Base-by-base conservation (phyloP, 148 eudicot genomes). In the Limonium bicolor region DNA sequence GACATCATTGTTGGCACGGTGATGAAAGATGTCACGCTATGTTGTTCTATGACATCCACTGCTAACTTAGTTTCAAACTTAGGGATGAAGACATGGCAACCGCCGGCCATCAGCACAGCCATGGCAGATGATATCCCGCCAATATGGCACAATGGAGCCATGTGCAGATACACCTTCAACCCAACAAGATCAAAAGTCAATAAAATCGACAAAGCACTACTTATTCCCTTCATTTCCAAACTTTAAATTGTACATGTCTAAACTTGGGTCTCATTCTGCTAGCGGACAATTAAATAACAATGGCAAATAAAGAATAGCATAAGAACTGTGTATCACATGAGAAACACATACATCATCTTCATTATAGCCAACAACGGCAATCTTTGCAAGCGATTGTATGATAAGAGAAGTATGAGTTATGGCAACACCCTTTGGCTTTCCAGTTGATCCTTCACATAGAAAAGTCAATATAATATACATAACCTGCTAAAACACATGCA, bases 121-220 rank as follows among this genome's bases (percentile, higher is more conserved):
- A 90, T 20, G 53, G 93, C 94, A 2, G 99, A 90, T 30, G 99
- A 90, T 66, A 90, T 66, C 31, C 93, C 99, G 36, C 99, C 99
- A 36, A 90, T 85, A 61, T 90, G 99, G 66, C 95, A 85, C 54
- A 90, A 34, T 36, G 99, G 95, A 43, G 88, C 88, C 18, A 85
- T 90, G 63, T 90, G 95, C 62, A 90, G 28, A 70, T 85, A 90
- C 16, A 85, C 67, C 97, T n/a, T n/a, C n/a, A n/a, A n/a, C n/a
- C n/a, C n/a, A n/a, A n/a, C n/a, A n/a, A n/a, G n/a, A n/a, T n/a
- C n/a, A n/a, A n/a, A n/a, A n/a, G n/a, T n/a, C n/a, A n/a, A n/a
- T 88, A 43, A 23, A 21, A 12, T 20, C n/a, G 15, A 11, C 33
- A 37, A 17, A 49, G 20, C 24, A n/a, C 30, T 12, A 43, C 6